Percentiles rank a stretch among this genome's conserved stretches.
These are phyloP conservation scores for Tripterygium wilfordii DNA, from an alignment of 177 flowering plant species.

Conservation along the genomic window DNA sequence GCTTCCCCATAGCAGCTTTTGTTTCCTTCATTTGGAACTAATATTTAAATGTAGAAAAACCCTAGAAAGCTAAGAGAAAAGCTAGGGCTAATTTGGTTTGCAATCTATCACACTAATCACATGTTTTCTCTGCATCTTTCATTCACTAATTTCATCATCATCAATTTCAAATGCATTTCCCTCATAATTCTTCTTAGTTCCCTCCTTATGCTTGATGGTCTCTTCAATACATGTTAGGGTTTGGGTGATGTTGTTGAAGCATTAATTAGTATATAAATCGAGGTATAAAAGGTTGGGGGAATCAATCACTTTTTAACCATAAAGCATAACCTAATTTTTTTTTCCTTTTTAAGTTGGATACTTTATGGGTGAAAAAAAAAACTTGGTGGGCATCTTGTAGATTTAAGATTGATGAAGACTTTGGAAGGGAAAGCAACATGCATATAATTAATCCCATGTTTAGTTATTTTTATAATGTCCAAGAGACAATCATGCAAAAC, in stretches of 20 bases:
- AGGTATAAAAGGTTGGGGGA: neutral
- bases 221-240: too few species aligned
- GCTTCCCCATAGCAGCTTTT: too few species aligned
- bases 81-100: too few species aligned
- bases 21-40: too few species aligned
- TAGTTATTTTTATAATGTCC: constrained; percentile 7
- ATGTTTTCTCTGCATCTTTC: neutral
- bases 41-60: too few species aligned
- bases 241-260: neutral
- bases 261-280: neutral
- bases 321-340: constrained; percentile 3
- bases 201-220: too few species aligned
- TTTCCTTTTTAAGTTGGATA: neutral
- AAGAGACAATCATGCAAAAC: constrained; percentile 8
- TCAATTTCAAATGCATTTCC: too few species aligned
- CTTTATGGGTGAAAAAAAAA: constrained; percentile 6
- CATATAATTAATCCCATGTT: neutral
- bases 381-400: constrained; percentile 23
- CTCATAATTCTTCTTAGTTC: too few species aligned
- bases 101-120: too few species aligned
- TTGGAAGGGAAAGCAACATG: constrained; percentile 18
- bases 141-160: too few species aligned
- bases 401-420: constrained; percentile 4
- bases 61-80: too few species aligned
- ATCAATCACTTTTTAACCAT: constrained; percentile 1